phyloP scores from a whole-genome alignment of 108 stramenopile genomes.

The Cyclotella distinguenda region DNA sequence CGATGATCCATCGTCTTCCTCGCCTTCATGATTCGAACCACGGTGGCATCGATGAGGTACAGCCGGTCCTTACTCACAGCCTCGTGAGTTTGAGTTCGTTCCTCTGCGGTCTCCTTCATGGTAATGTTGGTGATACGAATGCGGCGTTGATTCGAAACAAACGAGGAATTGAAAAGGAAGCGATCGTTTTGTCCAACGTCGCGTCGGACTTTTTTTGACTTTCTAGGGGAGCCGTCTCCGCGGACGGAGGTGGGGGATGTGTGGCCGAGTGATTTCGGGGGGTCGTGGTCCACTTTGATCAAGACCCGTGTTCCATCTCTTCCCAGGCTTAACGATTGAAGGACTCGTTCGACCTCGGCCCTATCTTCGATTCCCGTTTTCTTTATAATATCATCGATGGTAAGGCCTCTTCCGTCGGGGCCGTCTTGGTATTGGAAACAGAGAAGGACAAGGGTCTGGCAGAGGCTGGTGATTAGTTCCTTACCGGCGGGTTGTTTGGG shows the following conservation, averaged over 20 bases:
- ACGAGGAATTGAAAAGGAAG: conserved; percentile 80
- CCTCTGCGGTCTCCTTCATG: conserved; percentile 91
- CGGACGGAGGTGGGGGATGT: conserved; percentile 16
- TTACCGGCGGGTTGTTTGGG: conserved; percentile 33
- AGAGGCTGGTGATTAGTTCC: conserved; percentile 87
- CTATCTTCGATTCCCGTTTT: conserved; percentile 86
- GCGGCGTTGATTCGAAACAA: conserved; percentile 82
- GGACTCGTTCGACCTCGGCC: conserved; percentile 81
- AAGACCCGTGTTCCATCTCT: conserved; percentile 81
- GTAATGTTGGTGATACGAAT: conserved; percentile 95
- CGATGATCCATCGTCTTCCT: conserved; percentile 92
- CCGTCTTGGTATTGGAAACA: conserved; percentile 72
- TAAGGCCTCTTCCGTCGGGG: conserved; percentile 45
- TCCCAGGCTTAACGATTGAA: conserved; percentile 85
- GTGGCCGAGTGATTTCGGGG: background rate
- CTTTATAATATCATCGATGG: conserved; percentile 68
- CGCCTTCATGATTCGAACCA: conserved; percentile 98
- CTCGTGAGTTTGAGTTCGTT: conserved; percentile 90
- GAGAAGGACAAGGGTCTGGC: conserved; percentile 90
- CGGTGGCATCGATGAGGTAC: conserved; percentile 95
- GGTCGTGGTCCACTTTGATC: conserved; percentile 57
- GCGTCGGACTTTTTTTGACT: conserved; percentile 51
- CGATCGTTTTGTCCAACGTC: conserved; percentile 76
- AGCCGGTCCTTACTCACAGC: conserved; percentile 90
- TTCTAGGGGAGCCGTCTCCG: conserved; percentile 37